Evolutionary conservation across 257 asterid genomes (phyloP).

Genomic region (Nicotiana tomentosiformis): DNA sequence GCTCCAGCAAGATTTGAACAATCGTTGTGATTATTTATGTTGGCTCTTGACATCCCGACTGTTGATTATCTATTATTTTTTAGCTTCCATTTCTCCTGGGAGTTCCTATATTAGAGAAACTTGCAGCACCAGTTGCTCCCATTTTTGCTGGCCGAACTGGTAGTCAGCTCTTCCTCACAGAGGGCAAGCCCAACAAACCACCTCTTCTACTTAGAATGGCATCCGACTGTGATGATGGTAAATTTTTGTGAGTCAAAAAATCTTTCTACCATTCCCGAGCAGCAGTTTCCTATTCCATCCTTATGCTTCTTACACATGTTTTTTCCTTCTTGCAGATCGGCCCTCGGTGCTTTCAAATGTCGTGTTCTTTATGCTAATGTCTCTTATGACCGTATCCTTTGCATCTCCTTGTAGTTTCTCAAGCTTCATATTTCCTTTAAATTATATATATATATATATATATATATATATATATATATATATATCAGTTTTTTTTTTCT

Average conservation of each 20-base stretch:
- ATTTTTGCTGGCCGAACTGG: slow-evolving; percentile 33
- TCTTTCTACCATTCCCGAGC: not conserved
- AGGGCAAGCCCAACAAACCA: slow-evolving; percentile 58
- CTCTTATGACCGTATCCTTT: slow-evolving; percentile 71
- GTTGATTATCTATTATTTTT: slow-evolving; percentile 32
- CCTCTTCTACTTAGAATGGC: slow-evolving; percentile 83
- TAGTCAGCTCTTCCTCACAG: slow-evolving; percentile 39
- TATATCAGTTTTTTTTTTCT: too few species aligned
- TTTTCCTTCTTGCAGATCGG: slow-evolving; percentile 54
- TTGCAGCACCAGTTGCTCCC: slow-evolving; percentile 84
- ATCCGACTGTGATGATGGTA: slow-evolving; percentile 71
- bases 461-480: not conserved
- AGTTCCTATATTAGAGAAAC: slow-evolving; percentile 69
- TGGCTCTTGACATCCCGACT: slow-evolving; percentile 51
- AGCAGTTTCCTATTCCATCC: not conserved
- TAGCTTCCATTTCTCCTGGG: slow-evolving; percentile 96
- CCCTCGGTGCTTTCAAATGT: slow-evolving; percentile 69
- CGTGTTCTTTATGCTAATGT: slow-evolving; percentile 90
- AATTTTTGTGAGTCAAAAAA: slow-evolving; percentile 54
- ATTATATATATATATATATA: not conserved
- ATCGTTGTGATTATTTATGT: not conserved
- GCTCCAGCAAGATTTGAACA: not conserved
- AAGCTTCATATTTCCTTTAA: not conserved
- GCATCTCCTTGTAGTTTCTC: not conserved
- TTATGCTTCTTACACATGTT: slow-evolving; percentile 11